These are phyloP conservation scores for Lolium multiflorum DNA, from an alignment of 176 grass and related monocot species.

Conservation along the genomic window DNA sequence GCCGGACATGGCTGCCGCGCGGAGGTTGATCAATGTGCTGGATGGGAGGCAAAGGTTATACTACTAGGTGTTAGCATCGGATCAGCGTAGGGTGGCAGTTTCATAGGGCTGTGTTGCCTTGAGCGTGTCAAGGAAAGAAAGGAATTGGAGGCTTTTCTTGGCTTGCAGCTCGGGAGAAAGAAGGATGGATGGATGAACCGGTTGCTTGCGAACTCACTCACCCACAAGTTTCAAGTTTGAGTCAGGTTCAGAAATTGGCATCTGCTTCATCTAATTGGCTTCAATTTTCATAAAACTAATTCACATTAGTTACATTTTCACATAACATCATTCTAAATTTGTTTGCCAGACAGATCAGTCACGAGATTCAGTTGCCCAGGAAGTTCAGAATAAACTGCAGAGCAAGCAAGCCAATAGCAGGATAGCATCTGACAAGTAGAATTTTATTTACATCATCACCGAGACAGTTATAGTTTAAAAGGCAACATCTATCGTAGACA, in stretches of 20 bases:
- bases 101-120: slow-evolving; percentile 33
- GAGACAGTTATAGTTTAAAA: background rate
- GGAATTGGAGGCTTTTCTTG: slow-evolving; percentile 53
- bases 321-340: background rate
- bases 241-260: slow-evolving; percentile 30
- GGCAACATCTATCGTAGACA: background rate
- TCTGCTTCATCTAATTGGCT: background rate
- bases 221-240: background rate
- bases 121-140: slow-evolving; percentile 42
- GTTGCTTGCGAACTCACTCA: background rate
- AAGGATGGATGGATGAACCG: slow-evolving; percentile 40
- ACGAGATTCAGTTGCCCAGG: background rate
- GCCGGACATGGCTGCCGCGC: slow-evolving; percentile 39
- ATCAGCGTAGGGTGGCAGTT: slow-evolving; percentile 19
- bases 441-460: background rate
- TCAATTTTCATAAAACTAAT: slow-evolving; percentile 14
- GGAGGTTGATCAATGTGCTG: background rate
- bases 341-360: background rate
- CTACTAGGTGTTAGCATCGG: background rate
- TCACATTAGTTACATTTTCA: background rate
- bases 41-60: background rate
- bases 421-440: background rate
- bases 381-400: slow-evolving; percentile 1
- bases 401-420: background rate
- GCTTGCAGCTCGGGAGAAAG: slow-evolving; percentile 48